Base-by-base conservation (phyloP, 2,329 filamentous ascomycete genomes). In the Colletotrichum sp. region DNA sequence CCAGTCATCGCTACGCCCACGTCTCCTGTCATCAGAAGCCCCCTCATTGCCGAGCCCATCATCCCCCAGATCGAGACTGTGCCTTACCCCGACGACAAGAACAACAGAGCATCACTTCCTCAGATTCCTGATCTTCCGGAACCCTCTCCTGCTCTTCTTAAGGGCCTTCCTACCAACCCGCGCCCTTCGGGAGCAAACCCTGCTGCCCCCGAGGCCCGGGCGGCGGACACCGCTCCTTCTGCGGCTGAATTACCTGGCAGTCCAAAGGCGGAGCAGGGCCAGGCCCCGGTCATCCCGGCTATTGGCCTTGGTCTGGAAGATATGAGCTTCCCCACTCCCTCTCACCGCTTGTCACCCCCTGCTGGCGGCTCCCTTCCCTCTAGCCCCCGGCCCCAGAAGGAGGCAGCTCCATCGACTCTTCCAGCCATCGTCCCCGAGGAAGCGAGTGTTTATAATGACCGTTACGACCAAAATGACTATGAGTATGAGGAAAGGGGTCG, bases 61-160 rank as follows among this genome's bases (percentile, higher is more conserved):
- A 80, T 87, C 28, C 84, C 86, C 6, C 84, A 86, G 71, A 84
- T 87, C 72, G 86, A 84, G 68, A 82, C 81, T 2, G 79, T 86
- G 68, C 82, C 82, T n/a, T 86, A 84, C 69, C 81, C 82, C 24
- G 82, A 85, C 55, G 82, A 84, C 28, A 79, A 80, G 6, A 32
- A 80, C 12, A 77, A 80, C 12, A 77, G 80, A 64, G 64, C 71
- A 16, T 73, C 79, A 28, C 77, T 80, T 22, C 71, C 79, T 30
- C 76, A 79, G 55, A 83, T 84, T 18, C 83, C 84, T 3, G 81
- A 82, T 30, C 79, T 87, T 28, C 83, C 85, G 75, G 81, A 85
- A 64, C 86, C 86, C n/a, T 79, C 83, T 28, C 81, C 82, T 10
- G 82, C 83, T 18, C 84, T 82, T 22, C 79, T 78, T 59, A 81